These are phyloP conservation scores for Skeletonema menzelii DNA, from an alignment of 108 stramenopile species.

Conservation along the genomic window DNA sequence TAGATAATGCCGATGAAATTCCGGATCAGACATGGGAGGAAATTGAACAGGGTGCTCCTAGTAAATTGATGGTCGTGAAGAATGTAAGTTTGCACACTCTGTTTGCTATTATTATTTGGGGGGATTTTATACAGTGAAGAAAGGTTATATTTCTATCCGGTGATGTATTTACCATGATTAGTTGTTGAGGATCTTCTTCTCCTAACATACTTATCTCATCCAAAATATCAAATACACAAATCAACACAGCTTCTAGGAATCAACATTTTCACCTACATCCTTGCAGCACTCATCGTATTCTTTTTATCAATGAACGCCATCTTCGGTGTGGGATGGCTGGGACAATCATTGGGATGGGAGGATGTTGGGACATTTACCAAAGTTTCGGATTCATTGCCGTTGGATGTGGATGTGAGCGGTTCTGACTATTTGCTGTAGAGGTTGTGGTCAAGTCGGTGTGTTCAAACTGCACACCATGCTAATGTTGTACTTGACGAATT, in stretches of 20 bases:
- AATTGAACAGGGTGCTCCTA: constrained; percentile 58
- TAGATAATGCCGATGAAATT: constrained; percentile 12
- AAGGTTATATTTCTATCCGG: no score
- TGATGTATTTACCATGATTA: no score
- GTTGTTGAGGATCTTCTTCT: neutral
- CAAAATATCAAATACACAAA: neutral
- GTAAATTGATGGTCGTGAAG: constrained; percentile 61
- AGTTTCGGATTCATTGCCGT: constrained; percentile 63
- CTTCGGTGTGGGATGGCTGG: constrained; percentile 83
- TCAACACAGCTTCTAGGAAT: constrained; percentile 65
- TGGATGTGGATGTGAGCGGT: constrained; percentile 59
- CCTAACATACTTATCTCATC: neutral
- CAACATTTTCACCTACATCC: constrained; percentile 75
- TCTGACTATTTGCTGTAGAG: constrained; percentile 50
- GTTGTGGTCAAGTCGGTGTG: no score
- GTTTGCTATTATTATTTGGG: neutral
- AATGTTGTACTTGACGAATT: no score
- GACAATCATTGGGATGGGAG: constrained; percentile 59
- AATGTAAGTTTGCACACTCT: constrained; percentile 44
- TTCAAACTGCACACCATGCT: no score
- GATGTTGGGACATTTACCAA: constrained; percentile 69
- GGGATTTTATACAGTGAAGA: no score
- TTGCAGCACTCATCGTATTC: constrained; percentile 60
- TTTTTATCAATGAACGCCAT: constrained; percentile 67
- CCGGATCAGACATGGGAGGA: constrained; percentile 51